A percentile compares a stretch with the other conserved stretches of the same genome.
Conservation (phyloP, 805 yeast species). For the Kodamaea laetipori region DNA sequence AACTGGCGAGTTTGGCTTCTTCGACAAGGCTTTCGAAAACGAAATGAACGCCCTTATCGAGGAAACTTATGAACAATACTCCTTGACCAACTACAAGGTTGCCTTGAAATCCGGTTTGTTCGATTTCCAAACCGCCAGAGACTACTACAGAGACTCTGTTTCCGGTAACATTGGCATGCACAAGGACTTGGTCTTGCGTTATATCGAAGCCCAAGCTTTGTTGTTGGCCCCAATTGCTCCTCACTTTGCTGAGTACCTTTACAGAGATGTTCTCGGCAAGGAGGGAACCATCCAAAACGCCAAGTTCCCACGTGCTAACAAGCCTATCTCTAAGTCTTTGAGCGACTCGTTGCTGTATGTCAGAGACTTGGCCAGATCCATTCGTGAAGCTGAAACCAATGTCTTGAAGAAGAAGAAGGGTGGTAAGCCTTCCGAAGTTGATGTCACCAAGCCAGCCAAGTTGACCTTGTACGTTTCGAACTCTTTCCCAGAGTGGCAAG, state of each 20-base stretch:
- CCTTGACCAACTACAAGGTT: conserved; percentile 74
- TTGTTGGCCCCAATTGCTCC: conserved; percentile 92
- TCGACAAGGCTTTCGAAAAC: conserved; percentile 87
- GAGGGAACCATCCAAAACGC: conserved; percentile 70
- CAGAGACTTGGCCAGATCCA: conserved; percentile 73
- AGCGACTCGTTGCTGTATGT: conserved; percentile 77
- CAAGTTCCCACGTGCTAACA: conserved; percentile 74
- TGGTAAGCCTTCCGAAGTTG: conserved; percentile 72
- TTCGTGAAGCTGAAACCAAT: conserved; percentile 91
- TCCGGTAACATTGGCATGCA: conserved; percentile 67
- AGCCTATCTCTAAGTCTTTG: conserved; percentile 62
- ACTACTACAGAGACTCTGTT: conserved; percentile 87
- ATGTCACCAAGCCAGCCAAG: conserved; percentile 69
- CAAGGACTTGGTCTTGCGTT: conserved; percentile 74
- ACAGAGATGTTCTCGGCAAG: conserved; percentile 77
- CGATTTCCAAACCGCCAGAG: conserved; percentile 94
- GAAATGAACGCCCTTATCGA: conserved; percentile 86
- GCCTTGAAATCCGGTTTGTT: conserved; percentile 91
- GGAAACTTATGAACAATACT: conserved; percentile 70
- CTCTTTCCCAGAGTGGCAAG: conserved; percentile 77
- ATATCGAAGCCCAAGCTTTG: conserved; percentile 84
- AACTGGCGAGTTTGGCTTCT: conserved; percentile 55
- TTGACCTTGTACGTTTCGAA: conserved; percentile 73
- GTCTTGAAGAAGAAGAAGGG: conserved; percentile 83
- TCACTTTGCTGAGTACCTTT: conserved; percentile 88